phyloP scores from a whole-genome alignment of 192 early-diverging fungal genomes.

The Coemansia aciculifera region DNA sequence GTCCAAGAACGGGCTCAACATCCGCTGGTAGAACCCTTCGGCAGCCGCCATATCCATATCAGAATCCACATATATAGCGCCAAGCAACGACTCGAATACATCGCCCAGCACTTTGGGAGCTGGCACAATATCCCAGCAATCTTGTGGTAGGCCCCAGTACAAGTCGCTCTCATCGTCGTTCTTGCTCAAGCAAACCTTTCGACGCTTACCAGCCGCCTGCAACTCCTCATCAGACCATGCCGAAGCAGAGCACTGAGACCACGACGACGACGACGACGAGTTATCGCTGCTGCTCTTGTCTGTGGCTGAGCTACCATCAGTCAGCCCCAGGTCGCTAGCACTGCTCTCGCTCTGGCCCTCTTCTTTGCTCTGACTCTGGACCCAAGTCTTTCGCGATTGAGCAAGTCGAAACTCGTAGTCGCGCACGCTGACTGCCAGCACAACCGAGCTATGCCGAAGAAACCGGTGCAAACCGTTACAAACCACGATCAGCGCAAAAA shows the following conservation, averaged over 20 bases:
- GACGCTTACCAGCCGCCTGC: neutral
- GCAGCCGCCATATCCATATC: constrained; percentile 63
- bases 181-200: neutral
- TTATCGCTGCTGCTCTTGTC: neutral
- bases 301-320: neutral
- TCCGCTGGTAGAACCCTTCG: constrained; percentile 44
- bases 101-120: constrained; percentile 91
- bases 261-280: neutral
- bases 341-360: neutral
- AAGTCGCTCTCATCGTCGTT: constrained; percentile 14
- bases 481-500: constrained; percentile 73
- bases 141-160: constrained; percentile 51
- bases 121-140: constrained; percentile 77
- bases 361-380: constrained; percentile 2
- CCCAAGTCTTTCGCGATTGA: constrained; percentile 26
- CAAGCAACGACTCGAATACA: constrained; percentile 84
- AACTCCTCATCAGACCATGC: neutral
- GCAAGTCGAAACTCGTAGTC: constrained; percentile 59
- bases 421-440: constrained; percentile 60
- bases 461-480: constrained; percentile 64
- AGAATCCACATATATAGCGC: constrained; percentile 84
- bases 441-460: constrained; percentile 64
- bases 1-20: constrained; percentile 47
- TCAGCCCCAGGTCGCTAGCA: neutral
- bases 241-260: neutral